Evolutionary conservation across 148 eudicot genomes (phyloP).

Genomic region (Fagopyrum tataricum): DNA sequence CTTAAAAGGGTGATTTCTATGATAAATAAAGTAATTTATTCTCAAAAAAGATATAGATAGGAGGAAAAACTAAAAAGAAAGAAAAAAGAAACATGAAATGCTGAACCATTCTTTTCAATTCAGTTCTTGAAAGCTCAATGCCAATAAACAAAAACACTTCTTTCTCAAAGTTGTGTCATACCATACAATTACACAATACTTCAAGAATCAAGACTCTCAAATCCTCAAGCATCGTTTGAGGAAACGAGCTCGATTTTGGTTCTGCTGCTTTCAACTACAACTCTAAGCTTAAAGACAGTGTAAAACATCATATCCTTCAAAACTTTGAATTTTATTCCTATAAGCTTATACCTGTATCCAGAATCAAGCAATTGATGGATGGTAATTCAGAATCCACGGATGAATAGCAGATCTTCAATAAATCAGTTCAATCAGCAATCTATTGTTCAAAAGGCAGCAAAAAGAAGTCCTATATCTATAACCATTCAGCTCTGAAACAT

Average conservation of each 20-base stretch:
- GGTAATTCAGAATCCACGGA: not conserved
- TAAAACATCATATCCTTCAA: not conserved
- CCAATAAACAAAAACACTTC: not conserved
- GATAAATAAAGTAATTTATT: too few species aligned
- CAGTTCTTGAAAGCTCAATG: not conserved
- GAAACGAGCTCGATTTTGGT: not conserved
- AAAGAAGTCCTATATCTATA: not conserved
- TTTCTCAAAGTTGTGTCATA: not conserved
- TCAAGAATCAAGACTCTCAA: not conserved
- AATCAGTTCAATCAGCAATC: not conserved
- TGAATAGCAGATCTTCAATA: not conserved
- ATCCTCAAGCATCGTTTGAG: not conserved
- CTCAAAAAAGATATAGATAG: too few species aligned
- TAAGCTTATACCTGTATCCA: not conserved
- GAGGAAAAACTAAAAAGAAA: not conserved
- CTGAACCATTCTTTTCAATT: not conserved
- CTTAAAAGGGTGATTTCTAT: too few species aligned
- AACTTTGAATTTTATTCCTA: not conserved
- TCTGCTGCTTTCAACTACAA: not conserved
- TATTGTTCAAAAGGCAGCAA: not conserved
- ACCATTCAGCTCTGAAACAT: slow-evolving; percentile 13
- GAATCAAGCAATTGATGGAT: not conserved
- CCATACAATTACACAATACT: not conserved
- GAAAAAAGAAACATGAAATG: not conserved
- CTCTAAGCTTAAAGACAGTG: not conserved